phyloP scores from a whole-genome alignment of 83 land plant species.

The Picea abies region DNA sequence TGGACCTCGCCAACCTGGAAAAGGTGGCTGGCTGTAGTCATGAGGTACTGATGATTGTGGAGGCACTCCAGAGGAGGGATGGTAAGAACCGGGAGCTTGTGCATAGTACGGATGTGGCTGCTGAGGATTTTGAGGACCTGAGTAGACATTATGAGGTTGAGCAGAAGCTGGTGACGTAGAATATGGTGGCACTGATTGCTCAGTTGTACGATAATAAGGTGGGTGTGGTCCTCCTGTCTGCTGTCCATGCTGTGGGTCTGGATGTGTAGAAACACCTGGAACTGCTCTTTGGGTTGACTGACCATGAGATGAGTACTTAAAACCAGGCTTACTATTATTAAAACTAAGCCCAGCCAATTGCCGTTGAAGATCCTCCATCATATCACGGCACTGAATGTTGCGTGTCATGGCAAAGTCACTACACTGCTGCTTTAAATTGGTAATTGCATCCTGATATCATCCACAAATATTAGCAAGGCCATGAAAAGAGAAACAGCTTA shows the following conservation, averaged over 20 bases:
- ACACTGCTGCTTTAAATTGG: conserved; percentile 90
- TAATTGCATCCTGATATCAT: conserved; percentile 89
- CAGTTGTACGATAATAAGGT: conserved; percentile 36
- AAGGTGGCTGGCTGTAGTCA: conserved; percentile 88
- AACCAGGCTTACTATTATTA: conserved; percentile 41
- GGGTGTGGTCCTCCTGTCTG: conserved; percentile 29
- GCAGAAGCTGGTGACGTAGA: conserved; percentile 24
- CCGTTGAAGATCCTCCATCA: conserved; percentile 96
- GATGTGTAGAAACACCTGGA: conserved; percentile 10
- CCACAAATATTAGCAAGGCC: neutral
- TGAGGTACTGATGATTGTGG: conserved; percentile 51
- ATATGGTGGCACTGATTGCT: conserved; percentile 42
- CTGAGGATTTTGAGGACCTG: conserved; percentile 6
- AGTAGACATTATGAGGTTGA: conserved; percentile 41
- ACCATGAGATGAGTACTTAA: conserved; percentile 59
- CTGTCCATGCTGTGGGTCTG: conserved; percentile 24
- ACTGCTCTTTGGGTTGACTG: conserved; percentile 19
- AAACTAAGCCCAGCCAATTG: conserved; percentile 82
- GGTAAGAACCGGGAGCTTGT: conserved; percentile 46
- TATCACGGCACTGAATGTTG: conserved; percentile 92
- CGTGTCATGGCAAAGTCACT: conserved; percentile 98
- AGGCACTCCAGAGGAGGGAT: conserved; percentile 35
- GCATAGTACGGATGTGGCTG: conserved; percentile 57
- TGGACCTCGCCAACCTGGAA: conserved; percentile 96
- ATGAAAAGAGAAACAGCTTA: neutral